Conservation (phyloP, 2,329 filamentous ascomycete species). For the Fusarium sp. region DNA sequence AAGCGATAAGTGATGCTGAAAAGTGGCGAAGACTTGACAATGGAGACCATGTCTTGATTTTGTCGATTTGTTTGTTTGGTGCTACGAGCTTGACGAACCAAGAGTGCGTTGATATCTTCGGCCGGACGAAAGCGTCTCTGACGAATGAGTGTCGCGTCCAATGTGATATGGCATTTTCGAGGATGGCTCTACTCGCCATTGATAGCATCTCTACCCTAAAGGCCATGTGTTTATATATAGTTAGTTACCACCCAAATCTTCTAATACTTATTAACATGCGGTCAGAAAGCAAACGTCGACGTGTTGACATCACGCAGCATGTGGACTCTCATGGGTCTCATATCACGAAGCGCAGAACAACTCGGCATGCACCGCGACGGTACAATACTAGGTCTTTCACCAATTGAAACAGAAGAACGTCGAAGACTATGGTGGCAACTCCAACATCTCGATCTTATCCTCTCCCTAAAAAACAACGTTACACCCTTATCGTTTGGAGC, state of each 20-base stretch:
- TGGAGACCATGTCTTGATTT: background rate
- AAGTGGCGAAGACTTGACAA: background rate
- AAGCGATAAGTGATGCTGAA: background rate
- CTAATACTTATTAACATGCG: background rate
- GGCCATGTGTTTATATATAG: slow-evolving; percentile 14
- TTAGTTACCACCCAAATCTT: fast-evolving
- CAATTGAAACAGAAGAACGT: slow-evolving; percentile 23
- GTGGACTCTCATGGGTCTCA: slow-evolving; percentile 8
- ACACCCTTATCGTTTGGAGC: slow-evolving; percentile 14
- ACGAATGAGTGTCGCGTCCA: slow-evolving; percentile 1
- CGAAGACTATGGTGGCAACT: slow-evolving; percentile 31
- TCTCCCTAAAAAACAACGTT: background rate
- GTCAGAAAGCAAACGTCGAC: slow-evolving; percentile 16
- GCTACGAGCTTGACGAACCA: background rate
- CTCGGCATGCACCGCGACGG: slow-evolving; percentile 28
- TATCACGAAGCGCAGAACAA: slow-evolving; percentile 20
- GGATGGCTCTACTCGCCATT: background rate
- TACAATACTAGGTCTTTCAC: background rate
- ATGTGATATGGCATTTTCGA: slow-evolving; percentile 21
- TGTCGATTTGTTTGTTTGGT: slow-evolving; percentile 14
- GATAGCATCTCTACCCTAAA: slow-evolving; percentile 11
- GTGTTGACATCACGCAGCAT: background rate
- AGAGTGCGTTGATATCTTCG: slow-evolving; percentile 5
- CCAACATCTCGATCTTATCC: slow-evolving; percentile 10
- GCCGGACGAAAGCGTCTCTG: background rate